Conservation (phyloP, 2,329 filamentous ascomycete species). For the Fusarium drepaniforme region DNA sequence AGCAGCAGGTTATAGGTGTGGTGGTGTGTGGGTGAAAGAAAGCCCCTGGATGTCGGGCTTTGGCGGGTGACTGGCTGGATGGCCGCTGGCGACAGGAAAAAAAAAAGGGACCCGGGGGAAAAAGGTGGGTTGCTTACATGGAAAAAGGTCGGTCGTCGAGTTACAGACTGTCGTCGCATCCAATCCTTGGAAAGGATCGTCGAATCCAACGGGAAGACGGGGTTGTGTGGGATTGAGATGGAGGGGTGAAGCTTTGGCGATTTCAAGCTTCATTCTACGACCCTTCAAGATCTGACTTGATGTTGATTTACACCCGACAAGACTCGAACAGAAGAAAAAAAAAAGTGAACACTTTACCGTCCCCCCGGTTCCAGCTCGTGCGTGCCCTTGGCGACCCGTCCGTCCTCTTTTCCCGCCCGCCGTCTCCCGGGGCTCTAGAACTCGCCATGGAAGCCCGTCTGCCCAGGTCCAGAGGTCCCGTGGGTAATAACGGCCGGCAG, state of each 20-base stretch:
- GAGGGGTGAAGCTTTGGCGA: not conserved
- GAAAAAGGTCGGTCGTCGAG: not conserved
- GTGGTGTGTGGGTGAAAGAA: slow-evolving; percentile 7
- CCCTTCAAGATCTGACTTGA: not conserved
- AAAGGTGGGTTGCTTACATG: slow-evolving; percentile 2
- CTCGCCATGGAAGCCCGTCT: slow-evolving; percentile 9
- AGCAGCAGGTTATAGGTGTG: not conserved
- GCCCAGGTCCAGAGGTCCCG: slow-evolving; percentile 5
- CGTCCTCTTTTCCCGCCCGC: not conserved
- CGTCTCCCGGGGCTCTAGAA: slow-evolving; percentile 23
- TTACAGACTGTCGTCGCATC: not conserved
- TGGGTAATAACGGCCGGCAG: slow-evolving; percentile 44
- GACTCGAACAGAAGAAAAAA: not conserved
- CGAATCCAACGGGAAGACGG: not conserved
- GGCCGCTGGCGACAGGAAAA: not conserved
- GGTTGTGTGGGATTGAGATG: not conserved
- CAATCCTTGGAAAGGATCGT: slow-evolving; percentile 1
- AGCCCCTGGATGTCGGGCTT: slow-evolving; percentile 2
- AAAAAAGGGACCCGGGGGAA: not conserved
- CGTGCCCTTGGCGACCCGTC: not conserved
- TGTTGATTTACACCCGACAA: not conserved
- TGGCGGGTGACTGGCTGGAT: slow-evolving; percentile 6
- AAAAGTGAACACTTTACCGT: slow-evolving; percentile 13
- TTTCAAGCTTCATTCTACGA: not conserved
- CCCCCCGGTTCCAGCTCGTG: slow-evolving; percentile 18